These are phyloP conservation scores for Cocos nucifera DNA, from an alignment of 176 grass and related monocot species.

Conservation along the genomic window DNA sequence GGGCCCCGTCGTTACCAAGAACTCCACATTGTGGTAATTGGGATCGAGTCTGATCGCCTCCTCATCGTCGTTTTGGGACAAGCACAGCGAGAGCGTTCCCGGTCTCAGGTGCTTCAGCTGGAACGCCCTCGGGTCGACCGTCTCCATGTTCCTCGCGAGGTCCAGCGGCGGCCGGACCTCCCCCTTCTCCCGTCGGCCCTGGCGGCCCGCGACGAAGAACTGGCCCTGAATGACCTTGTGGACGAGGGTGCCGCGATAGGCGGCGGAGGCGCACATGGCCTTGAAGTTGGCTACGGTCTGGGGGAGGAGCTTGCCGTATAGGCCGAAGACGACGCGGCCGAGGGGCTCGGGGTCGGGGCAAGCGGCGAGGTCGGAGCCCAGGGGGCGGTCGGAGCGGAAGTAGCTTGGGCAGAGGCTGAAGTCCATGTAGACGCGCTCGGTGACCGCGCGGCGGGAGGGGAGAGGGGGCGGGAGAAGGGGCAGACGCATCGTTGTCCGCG, in stretches of 20 bases:
- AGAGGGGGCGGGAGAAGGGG: constrained; percentile 13
- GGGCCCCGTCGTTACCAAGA: constrained; percentile 89
- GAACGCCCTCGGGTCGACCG: constrained; percentile 66
- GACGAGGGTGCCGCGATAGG: constrained; percentile 77
- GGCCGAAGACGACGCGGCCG: constrained; percentile 84
- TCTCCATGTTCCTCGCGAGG: constrained; percentile 59
- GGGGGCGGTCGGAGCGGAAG: constrained; percentile 57
- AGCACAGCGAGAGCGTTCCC: constrained; percentile 77
- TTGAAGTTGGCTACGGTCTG: constrained; percentile 74
- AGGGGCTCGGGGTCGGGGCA: constrained; percentile 82
- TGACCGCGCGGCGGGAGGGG: constrained; percentile 37
- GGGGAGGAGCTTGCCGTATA: constrained; percentile 70
- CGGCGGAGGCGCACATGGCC: constrained; percentile 45
- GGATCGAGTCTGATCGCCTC: constrained; percentile 66
- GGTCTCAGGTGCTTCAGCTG: constrained; percentile 58
- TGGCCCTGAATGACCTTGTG: constrained; percentile 80
- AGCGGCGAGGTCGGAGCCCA: constrained; percentile 60
- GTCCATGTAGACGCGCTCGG: constrained; percentile 88
- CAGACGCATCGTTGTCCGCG: background rate
- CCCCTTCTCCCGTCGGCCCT: constrained; percentile 66
- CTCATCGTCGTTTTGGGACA: constrained; percentile 81
- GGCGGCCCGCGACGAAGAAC: constrained; percentile 76
- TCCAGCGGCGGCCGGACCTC: constrained; percentile 58
- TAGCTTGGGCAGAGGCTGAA: constrained; percentile 79
- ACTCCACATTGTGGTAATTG: constrained; percentile 85